Evolutionary conservation across 2,329 filamentous ascomycete species (phyloP), one percentile per base, ranked within the genome.

Genomic region (Trichophyton equinum): DNA sequence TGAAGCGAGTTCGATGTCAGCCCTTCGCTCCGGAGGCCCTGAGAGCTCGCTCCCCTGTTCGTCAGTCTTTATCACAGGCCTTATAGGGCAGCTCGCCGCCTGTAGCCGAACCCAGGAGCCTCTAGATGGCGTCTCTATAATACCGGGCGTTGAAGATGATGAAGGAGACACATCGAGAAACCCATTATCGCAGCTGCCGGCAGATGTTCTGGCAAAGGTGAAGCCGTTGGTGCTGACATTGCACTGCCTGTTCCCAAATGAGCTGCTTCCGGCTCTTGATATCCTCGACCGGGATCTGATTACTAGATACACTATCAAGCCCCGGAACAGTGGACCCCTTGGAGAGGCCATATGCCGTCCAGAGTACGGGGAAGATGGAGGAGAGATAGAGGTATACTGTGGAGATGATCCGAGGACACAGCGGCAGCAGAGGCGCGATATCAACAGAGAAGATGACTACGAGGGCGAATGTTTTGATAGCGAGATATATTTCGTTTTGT

Each of bases 221-320:
- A 81, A 80, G 66, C 78, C 82, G 57, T 75, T 87, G 15, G 77
- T 96, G n/a, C 77, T 90, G 1, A 90, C 89, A 0, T 81, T 96
- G 0, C 91, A 96, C 74, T 87, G 90, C 38, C 76, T 96, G 13
- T 95, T 95, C 69, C 91, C 91, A 0, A 83, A 84, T 64, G 82
- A 90, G 60, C 76, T 96, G 1, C 84, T 96, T 0, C 88, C 90
- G 2, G 90, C 92, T 0, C 79, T 99, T 2, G 91, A 97, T 72
- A 79, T 97, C 0, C 79, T 99, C 0, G 94, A 99, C 72, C 82
- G 89, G 27, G 76, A 81, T 2, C 81, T 94, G 0, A 83, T 96
- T 38, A 84, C 79, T 4, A 59, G 56, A 55, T 64, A 62, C 40
- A 58, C 56, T 3, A 9, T 25, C 36, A 13, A 44, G 25, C 27